These are phyloP conservation scores for Eucalyptus dawsonii DNA, from an alignment of 345 rosid species.

Conservation along the genomic window DNA sequence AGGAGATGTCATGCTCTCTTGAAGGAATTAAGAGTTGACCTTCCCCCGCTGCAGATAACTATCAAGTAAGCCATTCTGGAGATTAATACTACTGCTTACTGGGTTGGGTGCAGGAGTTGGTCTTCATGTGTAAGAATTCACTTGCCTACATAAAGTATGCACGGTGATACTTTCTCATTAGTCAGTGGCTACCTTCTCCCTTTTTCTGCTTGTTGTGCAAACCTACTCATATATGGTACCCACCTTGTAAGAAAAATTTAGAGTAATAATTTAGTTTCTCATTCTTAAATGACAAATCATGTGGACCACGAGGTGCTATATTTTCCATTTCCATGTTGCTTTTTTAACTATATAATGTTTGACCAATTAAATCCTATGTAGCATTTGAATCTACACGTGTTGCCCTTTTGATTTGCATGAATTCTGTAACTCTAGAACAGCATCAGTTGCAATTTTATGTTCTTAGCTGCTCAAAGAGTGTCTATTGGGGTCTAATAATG, in stretches of 20 bases:
- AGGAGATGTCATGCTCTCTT: conserved; percentile 18
- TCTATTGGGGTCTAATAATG: neutral
- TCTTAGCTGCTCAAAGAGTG: neutral
- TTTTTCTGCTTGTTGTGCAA: neutral
- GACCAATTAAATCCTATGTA: neutral
- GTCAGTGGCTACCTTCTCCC: neutral
- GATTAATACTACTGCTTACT: neutral
- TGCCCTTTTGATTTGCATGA: neutral
- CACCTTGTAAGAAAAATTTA: neutral
- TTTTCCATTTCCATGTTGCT: neutral
- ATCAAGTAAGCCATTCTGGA: conserved; percentile 36
- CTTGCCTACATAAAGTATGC: neutral
- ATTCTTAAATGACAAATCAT: neutral
- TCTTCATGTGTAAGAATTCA: neutral
- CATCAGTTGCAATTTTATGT: neutral
- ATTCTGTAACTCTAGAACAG: neutral
- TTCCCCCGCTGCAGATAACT: conserved; percentile 24
- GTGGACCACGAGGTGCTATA: neutral
- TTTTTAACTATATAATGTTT: neutral
- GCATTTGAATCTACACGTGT: neutral
- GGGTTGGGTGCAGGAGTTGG: neutral
- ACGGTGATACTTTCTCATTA: neutral
- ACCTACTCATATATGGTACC: neutral
- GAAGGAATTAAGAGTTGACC: conserved; percentile 14
- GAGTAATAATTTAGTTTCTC: neutral